Base-by-base conservation (phyloP, 2,329 filamentous ascomycete species). In the Ilyonectria sp. region DNA sequence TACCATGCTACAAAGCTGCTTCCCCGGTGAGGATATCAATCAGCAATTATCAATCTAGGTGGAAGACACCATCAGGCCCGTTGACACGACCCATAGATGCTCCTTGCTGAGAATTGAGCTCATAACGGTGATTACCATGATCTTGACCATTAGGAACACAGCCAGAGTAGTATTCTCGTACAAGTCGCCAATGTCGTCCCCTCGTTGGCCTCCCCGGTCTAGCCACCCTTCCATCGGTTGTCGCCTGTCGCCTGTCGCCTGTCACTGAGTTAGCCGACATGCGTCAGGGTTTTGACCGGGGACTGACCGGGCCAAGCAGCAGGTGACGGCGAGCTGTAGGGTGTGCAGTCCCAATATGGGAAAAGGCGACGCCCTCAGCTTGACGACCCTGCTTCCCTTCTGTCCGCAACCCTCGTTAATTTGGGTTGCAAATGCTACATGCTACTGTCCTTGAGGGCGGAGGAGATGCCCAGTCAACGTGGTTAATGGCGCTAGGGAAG, bases 101-200 rank as follows among this genome's bases (percentile, higher is more conserved):
- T 53, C 31, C 29, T 35, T 13, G 31, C 50, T 35, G 31, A 53
- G 31, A 19, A 9, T 53, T 33, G 50, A 53, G 50, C 31, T 53
- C 19, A n/a, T 31, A 21, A 15, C 31, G 10, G 15, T 43, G 40
- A 7, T 43, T 17, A 17, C 6, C n/a, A n/a, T 6, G 40, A 43
- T 43, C 15, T 19, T 29, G 31, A 21, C n/a, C 31, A 33, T 21
- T 37, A 23, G 29, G 31, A 52, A 52, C 17, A 53, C 9, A 6
- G n/a, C 29, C 49, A 33, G 9, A 35, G 50, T 53, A 31, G n/a
- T n/a, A 53, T 37, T 46, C 31, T 35, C 50, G 6, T 9, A 19
- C 29, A 53, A 35, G n/a, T 9, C 31, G 50, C 31, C 21, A 11
- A 19, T 35, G 29, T 17, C n/a, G 13, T 35, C 10, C 17, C 11